phyloP scores from a whole-genome alignment of 1,139 yeast species.

The Sporopachydermia cereana region DNA sequence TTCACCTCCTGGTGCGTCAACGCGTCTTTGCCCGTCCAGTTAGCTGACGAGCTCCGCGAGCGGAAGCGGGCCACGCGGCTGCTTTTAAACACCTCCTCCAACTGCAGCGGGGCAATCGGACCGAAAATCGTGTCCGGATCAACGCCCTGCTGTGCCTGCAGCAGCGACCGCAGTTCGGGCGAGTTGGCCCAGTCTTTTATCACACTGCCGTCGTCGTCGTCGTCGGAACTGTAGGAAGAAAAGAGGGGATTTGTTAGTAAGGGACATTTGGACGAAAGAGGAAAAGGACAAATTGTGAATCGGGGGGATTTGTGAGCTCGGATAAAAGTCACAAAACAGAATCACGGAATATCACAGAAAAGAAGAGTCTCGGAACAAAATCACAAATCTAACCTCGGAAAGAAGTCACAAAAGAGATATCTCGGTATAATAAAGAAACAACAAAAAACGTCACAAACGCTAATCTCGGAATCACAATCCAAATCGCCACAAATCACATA shows the following conservation, averaged over 20 bases:
- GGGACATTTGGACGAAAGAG: no score
- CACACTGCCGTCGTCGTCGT: constrained; percentile 38
- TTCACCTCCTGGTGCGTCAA: constrained; percentile 36
- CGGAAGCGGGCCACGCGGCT: constrained; percentile 35
- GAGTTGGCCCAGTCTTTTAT: constrained; percentile 66
- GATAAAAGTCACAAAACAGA: no score
- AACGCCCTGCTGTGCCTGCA: constrained; percentile 45
- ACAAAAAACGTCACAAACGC: no score
- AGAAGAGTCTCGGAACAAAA: no score
- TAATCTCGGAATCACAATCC: no score
- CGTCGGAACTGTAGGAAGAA: constrained; percentile 47
- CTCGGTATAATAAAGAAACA: no score
- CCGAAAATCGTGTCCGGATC: constrained; percentile 76
- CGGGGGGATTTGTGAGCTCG: no score
- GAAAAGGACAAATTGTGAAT: no score
- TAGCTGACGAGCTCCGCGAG: constrained; percentile 49
- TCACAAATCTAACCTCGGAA: no score
- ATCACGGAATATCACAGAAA: no score
- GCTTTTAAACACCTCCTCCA: constrained; percentile 56
- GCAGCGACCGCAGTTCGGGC: constrained; percentile 41
- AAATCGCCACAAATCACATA: constrained; percentile 1
- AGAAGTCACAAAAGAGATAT: no score
- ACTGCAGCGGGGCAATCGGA: constrained; percentile 53
- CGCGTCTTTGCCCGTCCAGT: constrained; percentile 36
- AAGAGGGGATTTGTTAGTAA: no score